Base-by-base conservation (phyloP, 1,284 basidiomycete genomes). In the Porogramme epimiltina region DNA sequence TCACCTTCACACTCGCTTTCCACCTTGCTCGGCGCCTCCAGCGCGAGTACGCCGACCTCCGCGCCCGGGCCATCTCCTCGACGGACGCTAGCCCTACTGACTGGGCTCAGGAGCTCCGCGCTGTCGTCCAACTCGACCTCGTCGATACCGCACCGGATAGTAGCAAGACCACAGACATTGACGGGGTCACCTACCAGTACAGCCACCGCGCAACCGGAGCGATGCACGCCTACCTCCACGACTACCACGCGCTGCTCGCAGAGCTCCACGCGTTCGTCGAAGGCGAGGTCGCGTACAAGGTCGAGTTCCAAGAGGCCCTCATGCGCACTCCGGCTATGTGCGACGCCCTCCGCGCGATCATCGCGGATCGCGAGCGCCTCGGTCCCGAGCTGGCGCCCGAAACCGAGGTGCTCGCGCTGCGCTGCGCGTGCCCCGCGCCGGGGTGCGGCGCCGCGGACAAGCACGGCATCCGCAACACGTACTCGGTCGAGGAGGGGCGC, bases 361-460 rank as follows among this genome's bases (percentile, higher is more conserved):
- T 65, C 9, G 39, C 41, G n/a, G 55, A 64, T 43, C 54, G 57
- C 22, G 57, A 54, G 18, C 49, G 47, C 31, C 33, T 64, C 40
- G 60, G 56, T 10, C 42, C 34, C 8, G 61, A 62, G 28, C 44
- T 67, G 34, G 52, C 63, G 8, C 66, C 66, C 19, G 43, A 58
- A 31, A 45, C 47, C 19, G 58, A 59, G 20, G 44, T 42, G 8
- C 54, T 68, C 24, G 63, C 62, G 3, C 52, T 68, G 24, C 62
- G 67, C 10, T 49, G 53, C 42, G 64, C 66, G 10, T 70, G 67
- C 46, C 67, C 66, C 22, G 47, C 48, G 9, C 46, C 43, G 16
- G 58, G 51, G 3, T 68, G 68, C 47, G 66, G 62, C n/a, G 33
- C 60, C 4, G 65, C 66, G 18, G 68, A 70, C 38, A 69, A 69